These are phyloP conservation scores for Sesbania bispinosa DNA, from an alignment of 306 rosid genomes.

Conservation along the genomic window DNA sequence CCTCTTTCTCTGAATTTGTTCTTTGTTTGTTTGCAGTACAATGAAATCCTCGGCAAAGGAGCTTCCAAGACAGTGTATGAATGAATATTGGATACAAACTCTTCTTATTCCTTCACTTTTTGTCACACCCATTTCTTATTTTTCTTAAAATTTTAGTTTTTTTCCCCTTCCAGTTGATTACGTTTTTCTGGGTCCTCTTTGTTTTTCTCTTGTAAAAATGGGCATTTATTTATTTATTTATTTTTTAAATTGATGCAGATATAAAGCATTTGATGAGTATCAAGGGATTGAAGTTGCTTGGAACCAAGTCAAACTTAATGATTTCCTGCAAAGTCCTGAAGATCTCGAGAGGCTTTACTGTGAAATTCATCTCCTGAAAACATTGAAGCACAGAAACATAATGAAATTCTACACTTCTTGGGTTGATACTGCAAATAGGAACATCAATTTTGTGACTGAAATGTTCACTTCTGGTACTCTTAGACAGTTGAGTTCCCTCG, in stretches of 20 bases:
- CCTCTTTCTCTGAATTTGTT: no score
- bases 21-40: constrained; percentile 87
- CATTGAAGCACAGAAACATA: constrained; percentile 79
- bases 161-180: not conserved
- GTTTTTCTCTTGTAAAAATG: constrained; percentile 3
- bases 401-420: constrained; percentile 93
- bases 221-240: constrained; percentile 4
- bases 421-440: constrained; percentile 87
- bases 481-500: constrained; percentile 58
- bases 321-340: constrained; percentile 88
- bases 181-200: not conserved
- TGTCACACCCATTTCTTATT: not conserved
- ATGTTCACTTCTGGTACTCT: constrained; percentile 97
- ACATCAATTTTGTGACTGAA: constrained; percentile 92
- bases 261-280: constrained; percentile 91
- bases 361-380: constrained; percentile 90
- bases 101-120: not conserved
- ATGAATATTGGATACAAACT: constrained; percentile 26
- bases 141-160: not conserved
- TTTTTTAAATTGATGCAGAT: constrained; percentile 44
- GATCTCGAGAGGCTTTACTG: constrained; percentile 94
- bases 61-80: constrained; percentile 94
- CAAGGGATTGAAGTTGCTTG: constrained; percentile 99
- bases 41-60: constrained; percentile 95
- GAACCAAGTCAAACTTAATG: constrained; percentile 89